Conservation (phyloP, 2,329 filamentous ascomycete genomes). For the Pleomassaria siparia region DNA sequence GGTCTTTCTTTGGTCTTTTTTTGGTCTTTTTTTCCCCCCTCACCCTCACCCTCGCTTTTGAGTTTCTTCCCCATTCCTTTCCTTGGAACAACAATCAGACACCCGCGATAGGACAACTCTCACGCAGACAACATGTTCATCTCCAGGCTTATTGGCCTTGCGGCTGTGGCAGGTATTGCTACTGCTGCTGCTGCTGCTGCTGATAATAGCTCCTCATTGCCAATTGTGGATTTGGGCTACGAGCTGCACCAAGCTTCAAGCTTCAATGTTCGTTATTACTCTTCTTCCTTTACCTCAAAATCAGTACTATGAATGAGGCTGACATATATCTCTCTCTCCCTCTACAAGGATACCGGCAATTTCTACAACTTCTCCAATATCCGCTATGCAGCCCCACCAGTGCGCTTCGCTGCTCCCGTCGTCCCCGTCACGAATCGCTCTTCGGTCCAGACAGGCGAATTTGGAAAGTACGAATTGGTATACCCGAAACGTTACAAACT, state of each 20-base stretch:
- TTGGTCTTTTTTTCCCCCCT: no score
- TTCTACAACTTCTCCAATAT: conserved; percentile 61
- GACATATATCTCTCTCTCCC: no score
- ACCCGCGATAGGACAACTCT: neutral
- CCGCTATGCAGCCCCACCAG: conserved; percentile 57
- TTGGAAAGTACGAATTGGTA: conserved; percentile 29
- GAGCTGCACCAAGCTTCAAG: conserved; percentile 52
- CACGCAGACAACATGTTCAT: neutral
- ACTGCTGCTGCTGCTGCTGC: conserved; percentile 10
- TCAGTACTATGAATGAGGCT: conserved; percentile 7
- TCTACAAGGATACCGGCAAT: conserved; percentile 37
- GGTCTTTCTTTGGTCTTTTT: no score
- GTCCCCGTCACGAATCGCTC: conserved; percentile 47
- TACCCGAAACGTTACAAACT: conserved; percentile 45
- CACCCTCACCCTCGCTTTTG: neutral
- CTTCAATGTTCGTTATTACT: conserved; percentile 47
- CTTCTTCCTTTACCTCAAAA: neutral
- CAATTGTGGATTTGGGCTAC: conserved; percentile 57
- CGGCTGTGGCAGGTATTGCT: neutral
- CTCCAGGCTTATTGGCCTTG: neutral
- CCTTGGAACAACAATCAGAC: neutral
- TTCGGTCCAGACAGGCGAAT: conserved; percentile 49
- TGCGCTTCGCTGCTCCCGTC: conserved; percentile 54
- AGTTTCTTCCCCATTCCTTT: neutral
- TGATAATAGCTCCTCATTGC: conserved; percentile 37